Base-by-base conservation (phyloP, 2,329 filamentous ascomycete species). In the Ophiostoma ulmi region DNA sequence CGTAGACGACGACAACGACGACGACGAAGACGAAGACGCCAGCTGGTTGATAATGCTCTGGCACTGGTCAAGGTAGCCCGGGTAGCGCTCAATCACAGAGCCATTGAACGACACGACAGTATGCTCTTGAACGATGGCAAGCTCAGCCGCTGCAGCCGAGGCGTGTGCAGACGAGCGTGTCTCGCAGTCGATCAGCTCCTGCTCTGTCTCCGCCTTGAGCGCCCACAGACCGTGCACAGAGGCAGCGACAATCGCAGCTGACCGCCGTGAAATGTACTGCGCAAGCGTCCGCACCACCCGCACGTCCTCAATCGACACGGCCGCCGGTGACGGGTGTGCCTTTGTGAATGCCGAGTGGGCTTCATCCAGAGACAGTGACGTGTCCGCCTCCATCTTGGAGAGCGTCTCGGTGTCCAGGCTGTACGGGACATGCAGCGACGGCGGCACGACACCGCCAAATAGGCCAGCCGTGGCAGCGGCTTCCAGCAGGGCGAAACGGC, bases 1-100 rank as follows among this genome's bases (percentile, higher is more conserved):
- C 1, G 17, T 20, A 26, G 10, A 35, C 2, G 77, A 80, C 68
- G 39, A n/a, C 22, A 52, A 20, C n/a, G 68, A 0, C 31, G 10
- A 35, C 2, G 77, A 80, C 68, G n/a, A n/a, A 10, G 64, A 20
- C n/a, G 68, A 0, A 1, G 36, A 7, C 20, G 31, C 26, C 38
- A 94, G 80, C 55, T 83, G 80, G 75, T 92, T 83, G 66, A 94
- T 80, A 74, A 88, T 88, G 6, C 77, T 77, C 77, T 94, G 91
- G 75, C 88, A 89, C 61, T 81, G 83, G 41, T 78, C 79, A 31
- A 85, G 81, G 78, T 93, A 94, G 8, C 82, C 81, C 0, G 91
- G 91, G 76, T 94, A 94, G 75, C 90, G 89, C 79, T 94, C 91
- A 69, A 94, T 88, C 68, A 94, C 90, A 38, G 89, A 91, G 64